Percentiles rank a stretch among this genome's conserved stretches.
Evolutionary conservation across 2,329 filamentous ascomycete genomes (phyloP).

Genomic region (Fusarium nanum): DNA sequence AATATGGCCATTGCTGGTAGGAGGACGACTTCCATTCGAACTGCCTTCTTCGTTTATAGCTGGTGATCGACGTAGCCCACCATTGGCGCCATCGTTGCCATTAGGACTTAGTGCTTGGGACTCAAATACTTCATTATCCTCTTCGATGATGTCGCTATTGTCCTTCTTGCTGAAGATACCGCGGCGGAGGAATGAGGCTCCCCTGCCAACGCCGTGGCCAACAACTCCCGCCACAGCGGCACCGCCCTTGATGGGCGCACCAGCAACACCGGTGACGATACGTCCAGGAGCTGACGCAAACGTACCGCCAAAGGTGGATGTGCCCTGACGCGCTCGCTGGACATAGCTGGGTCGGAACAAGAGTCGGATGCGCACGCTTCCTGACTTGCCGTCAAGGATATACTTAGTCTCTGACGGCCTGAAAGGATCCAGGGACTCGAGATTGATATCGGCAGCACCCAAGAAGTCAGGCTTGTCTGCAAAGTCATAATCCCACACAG

Average conservation of each 20-base stretch:
- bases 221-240: conserved; percentile 78
- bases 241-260: conserved; percentile 94
- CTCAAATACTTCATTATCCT: conserved; percentile 56
- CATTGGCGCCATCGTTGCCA: conserved; percentile 53
- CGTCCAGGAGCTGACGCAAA: conserved; percentile 87
- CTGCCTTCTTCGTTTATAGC: conserved; percentile 52
- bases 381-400: conserved; percentile 88
- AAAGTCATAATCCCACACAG: conserved; percentile 96
- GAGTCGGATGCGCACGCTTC: conserved; percentile 82
- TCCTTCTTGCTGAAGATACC: conserved; percentile 82
- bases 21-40: conserved; percentile 32
- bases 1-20: conserved; percentile 55
- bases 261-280: conserved; percentile 83
- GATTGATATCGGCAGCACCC: conserved; percentile 79
- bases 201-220: conserved; percentile 85
- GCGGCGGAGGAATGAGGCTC: conserved; percentile 89
- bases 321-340: conserved; percentile 85
- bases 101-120: conserved; percentile 52
- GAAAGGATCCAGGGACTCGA: conserved; percentile 88
- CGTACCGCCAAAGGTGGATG: conserved; percentile 91
- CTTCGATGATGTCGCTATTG: conserved; percentile 66
- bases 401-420: conserved; percentile 79
- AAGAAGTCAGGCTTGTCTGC: conserved; percentile 93
- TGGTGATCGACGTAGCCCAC: conserved; percentile 57
- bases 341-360: conserved; percentile 96